Base-by-base conservation (phyloP, 192 early-diverging fungal species). In the Backusella morwellensis region DNA sequence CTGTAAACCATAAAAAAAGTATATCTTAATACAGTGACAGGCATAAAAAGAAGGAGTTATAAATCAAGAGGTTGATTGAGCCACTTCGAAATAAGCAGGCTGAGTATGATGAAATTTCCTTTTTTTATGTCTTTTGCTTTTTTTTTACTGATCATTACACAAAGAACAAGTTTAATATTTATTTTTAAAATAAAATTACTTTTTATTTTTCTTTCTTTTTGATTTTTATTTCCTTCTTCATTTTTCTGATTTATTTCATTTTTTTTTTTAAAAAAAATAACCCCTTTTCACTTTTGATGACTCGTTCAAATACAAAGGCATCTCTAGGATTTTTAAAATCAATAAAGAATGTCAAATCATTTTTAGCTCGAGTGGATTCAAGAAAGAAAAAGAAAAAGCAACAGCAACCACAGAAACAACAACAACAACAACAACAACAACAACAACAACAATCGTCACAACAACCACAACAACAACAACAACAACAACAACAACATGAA, bases 241-340 rank as follows among this genome's bases (percentile, higher is more conserved):
- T 54, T 54, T 54, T 54, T 54, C n/a, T 54, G 17, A 21, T 54
- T 54, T n/a, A 8, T 54, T 54, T 54, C 6, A 15, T 54, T 54
- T 54, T 54, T 6, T 50, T 50, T 50, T 50, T 19, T 1, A 2
- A 2, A 54, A 50, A 54, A 21, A 54, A 54, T 5, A 44, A 0
- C 6, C n/a, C n/a, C 4, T n/a, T n/a, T 54, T 54, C 23, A 21
- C 6, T 54, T 54, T 54, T 54, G 52, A 54, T 54, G 52, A 54
- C 52, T 21, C 52, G 52, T 21, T 56, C 54, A 56, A 23, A 59
- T 11, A 59, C 56, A 29, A 59, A 59, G 23, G 1, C 56, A 26
- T 59, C 56, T 59, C 29, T 59, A 59, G 56, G 56, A 59, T 59
- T 59, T 59, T 59, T 59, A 59, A 59, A 59, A 29, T 59, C 56